phyloP scores from a whole-genome alignment of 768 basidiomycete species.

The Phanerochaete carnosa region DNA sequence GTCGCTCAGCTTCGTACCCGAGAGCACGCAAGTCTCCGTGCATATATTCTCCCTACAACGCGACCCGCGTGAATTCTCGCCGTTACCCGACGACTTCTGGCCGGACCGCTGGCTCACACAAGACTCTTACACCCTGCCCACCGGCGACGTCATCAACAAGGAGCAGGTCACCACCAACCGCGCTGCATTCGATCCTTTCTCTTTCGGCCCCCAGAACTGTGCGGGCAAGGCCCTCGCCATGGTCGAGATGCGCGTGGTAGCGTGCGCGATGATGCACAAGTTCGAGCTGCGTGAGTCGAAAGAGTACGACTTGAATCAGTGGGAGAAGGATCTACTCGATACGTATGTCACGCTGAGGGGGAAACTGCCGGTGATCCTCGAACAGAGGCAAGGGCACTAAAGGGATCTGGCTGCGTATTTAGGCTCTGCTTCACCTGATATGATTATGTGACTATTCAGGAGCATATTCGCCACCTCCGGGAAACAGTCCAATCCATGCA shows the following conservation, averaged over 20 bases:
- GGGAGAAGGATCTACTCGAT: slow-evolving; percentile 11
- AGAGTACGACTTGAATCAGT: not conserved
- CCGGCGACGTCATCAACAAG: slow-evolving; percentile 2
- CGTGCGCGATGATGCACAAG: slow-evolving; percentile 5
- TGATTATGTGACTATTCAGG: too few relatives aligned
- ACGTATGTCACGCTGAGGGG: slow-evolving; percentile 4
- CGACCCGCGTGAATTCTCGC: slow-evolving; percentile 20
- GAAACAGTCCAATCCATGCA: not conserved
- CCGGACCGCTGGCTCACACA: slow-evolving; percentile 23
- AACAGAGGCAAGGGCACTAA: not conserved
- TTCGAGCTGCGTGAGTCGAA: slow-evolving; percentile 9
- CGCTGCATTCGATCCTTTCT: slow-evolving; percentile 11
- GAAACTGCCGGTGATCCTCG: slow-evolving; percentile 1
- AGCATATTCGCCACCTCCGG: too few relatives aligned
- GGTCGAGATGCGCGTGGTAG: slow-evolving; percentile 12
- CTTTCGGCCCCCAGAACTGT: slow-evolving; percentile 10
- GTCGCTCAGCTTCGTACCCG: slow-evolving; percentile 15
- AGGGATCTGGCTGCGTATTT: not conserved
- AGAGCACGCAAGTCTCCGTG: slow-evolving; percentile 15
- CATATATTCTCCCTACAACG: slow-evolving; percentile 16
- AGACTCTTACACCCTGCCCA: slow-evolving; percentile 3
- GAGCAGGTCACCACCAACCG: slow-evolving; percentile 2
- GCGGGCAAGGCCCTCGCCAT: slow-evolving; percentile 13
- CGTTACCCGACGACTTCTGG: slow-evolving; percentile 17
- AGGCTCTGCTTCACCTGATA: too few relatives aligned